Percentiles rank a stretch among this genome's conserved stretches.
phyloP scores from a whole-genome alignment of 148 eudicot genomes.

The Cornus kousa region DNA sequence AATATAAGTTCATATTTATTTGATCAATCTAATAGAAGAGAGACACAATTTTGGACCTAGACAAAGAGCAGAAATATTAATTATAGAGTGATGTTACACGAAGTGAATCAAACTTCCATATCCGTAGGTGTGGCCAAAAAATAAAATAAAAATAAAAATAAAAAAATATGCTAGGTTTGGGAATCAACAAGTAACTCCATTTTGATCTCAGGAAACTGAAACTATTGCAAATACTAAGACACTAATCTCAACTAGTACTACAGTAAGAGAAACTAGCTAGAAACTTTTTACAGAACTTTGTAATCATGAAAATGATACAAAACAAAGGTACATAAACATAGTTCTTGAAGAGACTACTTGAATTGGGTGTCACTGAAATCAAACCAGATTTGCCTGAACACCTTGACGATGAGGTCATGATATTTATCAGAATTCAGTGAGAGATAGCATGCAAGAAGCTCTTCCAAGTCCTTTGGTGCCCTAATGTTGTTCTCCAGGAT shows the following conservation, averaged over 20 bases:
- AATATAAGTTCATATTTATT: no score
- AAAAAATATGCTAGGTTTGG: no score
- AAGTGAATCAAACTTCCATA: no score
- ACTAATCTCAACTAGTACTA: background rate
- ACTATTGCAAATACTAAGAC: background rate
- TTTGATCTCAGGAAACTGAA: background rate
- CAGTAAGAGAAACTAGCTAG: background rate
- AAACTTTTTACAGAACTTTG: background rate
- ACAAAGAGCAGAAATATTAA: no score
- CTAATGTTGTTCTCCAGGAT: conserved; percentile 61
- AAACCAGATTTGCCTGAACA: conserved; percentile 88
- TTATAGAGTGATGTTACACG: no score
- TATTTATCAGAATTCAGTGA: conserved; percentile 75
- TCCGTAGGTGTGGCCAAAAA: no score
- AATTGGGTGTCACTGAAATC: conserved; percentile 35
- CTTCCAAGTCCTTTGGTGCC: conserved; percentile 75
- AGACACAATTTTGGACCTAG: no score
- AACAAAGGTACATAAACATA: background rate
- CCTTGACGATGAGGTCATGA: conserved; percentile 77
- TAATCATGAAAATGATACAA: background rate
- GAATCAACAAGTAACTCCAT: no score
- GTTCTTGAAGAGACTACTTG: conserved; percentile 3
- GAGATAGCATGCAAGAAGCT: conserved; percentile 75
- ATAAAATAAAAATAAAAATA: no score
- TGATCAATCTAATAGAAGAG: no score